Evolutionary conservation across 2,329 filamentous ascomycete genomes (phyloP), one percentile per base, ranked within the genome.

Genomic region (Malbranchea zuffiana): DNA sequence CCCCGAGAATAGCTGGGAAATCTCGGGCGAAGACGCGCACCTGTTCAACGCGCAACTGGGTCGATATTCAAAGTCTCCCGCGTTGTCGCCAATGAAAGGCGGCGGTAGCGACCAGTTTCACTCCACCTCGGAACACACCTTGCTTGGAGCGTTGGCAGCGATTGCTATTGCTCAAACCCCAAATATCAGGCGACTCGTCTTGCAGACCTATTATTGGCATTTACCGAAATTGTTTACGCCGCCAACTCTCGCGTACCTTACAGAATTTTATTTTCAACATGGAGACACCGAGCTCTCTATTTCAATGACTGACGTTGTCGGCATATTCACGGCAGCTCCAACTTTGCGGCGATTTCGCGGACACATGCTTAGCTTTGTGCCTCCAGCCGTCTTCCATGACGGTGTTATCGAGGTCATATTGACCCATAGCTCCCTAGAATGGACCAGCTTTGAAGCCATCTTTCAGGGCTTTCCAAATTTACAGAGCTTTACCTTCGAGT

Each of bases 271-370:
- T 11, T 28, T 6, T 28, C n/a, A 28, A 28, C 26, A 28, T 6
- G 6, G 6, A n/a, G 11, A 28, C 6, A 6, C 11, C 11, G n/a
- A 28, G 16, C 26, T 28, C 6, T 13, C 12, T 28, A 28, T 28
- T 13, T n/a, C n/a, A n/a, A n/a, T n/a, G n/a, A n/a, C n/a, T n/a
- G n/a, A n/a, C n/a, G n/a, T n/a, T n/a, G n/a, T n/a, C n/a, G n/a
- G n/a, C n/a, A 28, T 28, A 28, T 28, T 28, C 26, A 15, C 26
- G 16, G 26, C 26, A 28, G 26, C 26, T 5, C 26, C 26, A 15
- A 15, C 26, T 6, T 15, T 28, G 26, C 12, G 16, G 11, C 12
- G 10, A 15, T 28, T 28, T 28, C 26, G 16, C 16, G 26, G n/a
- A 28, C 26, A 28, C 26, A 28, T 28, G 16, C 5, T 28, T 5